Evolutionary conservation across 768 basidiomycete genomes (phyloP), one percentile per base, ranked within the genome.

Genomic region (Mycena alexandri): DNA sequence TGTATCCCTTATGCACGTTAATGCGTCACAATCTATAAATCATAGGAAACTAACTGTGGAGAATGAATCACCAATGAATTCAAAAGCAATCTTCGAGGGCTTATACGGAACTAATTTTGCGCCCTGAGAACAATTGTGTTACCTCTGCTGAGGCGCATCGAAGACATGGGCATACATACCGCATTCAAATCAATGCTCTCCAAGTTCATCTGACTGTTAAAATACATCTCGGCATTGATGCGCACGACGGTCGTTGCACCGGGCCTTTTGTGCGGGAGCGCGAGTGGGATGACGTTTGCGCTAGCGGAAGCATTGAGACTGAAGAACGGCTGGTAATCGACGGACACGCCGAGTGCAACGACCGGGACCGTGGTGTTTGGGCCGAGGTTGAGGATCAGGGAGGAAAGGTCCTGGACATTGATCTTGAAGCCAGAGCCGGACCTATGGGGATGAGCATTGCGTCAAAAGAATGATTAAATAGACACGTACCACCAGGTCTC

Each of bases 1-100:
- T 87, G 80, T 88, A 85, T 5, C 87, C 87, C 86, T 87, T 5
- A 60, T 16, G 38, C 29, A 29, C 29, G 29, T 3, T 29, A 3
- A 29, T 29, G 29, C n/a, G n/a, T n/a, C n/a, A n/a, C n/a, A n/a
- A n/a, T n/a, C n/a, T n/a, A n/a, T n/a, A n/a, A 29, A 29, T 29
- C 29, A 29, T 19, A 29, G 19, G 8, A 46, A 9, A 76, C 81
- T 60, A 66, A 87, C 86, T 34, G 87, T 83, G n/a, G 87, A 87
- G 11, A 87, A 73, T 6, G 87, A 87, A 71, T 88, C 86, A 0
- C 87, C 87, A 53, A 89, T 87, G 69, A 87, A 86, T 69, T 87
- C 85, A 68, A 88, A 87, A 1, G 78, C 73, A 6, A 87, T 71
- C 41, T 76, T 79, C 12, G 82, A 82, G 0, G 84, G 84, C 8